Percentiles rank a stretch among this genome's conserved stretches.
These are phyloP conservation scores for Trichoderma atrobrunneum DNA, from an alignment of 2,329 filamentous ascomycete species.

Conservation along the genomic window DNA sequence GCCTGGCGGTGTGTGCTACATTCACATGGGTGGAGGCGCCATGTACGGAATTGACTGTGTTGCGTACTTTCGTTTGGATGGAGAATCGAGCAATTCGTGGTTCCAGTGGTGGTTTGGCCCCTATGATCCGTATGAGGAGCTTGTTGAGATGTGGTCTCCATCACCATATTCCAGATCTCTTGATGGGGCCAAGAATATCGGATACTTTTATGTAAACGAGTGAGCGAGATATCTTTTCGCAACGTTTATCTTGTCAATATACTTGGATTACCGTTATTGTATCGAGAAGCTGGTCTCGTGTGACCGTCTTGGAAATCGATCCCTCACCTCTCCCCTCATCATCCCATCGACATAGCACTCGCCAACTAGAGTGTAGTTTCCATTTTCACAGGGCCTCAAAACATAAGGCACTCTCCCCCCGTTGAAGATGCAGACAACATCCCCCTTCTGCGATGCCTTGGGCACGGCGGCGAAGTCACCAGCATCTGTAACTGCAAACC, in stretches of 20 bases:
- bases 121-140: neutral
- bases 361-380: neutral
- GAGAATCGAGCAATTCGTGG: neutral
- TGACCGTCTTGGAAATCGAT: neutral
- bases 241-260: too few species aligned
- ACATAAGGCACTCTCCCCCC: neutral
- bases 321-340: neutral
- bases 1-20: neutral
- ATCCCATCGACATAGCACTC: neutral
- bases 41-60: neutral
- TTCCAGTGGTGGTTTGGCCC: neutral
- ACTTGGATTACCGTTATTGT: too few species aligned
- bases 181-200: neutral
- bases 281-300: neutral
- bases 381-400: neutral
- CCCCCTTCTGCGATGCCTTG: neutral
- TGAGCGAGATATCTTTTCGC: too few species aligned
- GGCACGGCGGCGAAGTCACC: neutral
- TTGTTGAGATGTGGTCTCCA: neutral
- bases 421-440: neutral
- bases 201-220: neutral
- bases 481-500: neutral
- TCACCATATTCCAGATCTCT: neutral
- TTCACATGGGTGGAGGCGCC: neutral
- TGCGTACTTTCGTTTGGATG: neutral